phyloP scores from a whole-genome alignment of 75 land plant genomes.

The Selaginella moellendorffii region DNA sequence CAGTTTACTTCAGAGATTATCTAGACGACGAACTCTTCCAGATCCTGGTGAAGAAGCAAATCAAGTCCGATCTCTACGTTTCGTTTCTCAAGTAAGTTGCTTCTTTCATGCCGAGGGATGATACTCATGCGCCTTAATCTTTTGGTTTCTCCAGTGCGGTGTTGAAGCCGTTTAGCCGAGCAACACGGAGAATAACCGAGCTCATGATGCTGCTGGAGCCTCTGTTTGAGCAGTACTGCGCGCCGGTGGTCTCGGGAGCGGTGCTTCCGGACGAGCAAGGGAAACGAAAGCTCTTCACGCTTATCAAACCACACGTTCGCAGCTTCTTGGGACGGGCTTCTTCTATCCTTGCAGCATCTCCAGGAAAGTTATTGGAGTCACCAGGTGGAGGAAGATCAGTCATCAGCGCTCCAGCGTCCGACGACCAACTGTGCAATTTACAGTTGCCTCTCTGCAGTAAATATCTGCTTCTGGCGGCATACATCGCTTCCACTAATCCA shows the following conservation, averaged over 20 bases:
- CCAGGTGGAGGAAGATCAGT: not conserved
- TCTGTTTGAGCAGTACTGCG: conserved; percentile 60
- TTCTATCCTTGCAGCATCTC: not conserved
- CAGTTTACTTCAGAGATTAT: conserved; percentile 59
- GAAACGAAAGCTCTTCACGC: conserved; percentile 58
- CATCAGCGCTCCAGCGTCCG: not conserved
- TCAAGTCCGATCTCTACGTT: conserved; percentile 55
- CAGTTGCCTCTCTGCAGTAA: conserved; percentile 54
- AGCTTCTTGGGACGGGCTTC: not conserved
- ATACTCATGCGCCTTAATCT: not conserved
- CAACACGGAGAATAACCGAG: conserved; percentile 67
- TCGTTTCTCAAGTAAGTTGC: conserved; percentile 67
- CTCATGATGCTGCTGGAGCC: conserved; percentile 45
- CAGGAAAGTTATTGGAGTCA: too few species aligned
- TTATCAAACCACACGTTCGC: conserved; percentile 59
- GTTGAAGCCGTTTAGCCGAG: conserved; percentile 63
- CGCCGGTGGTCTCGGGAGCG: conserved; percentile 37
- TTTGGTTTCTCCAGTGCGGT: conserved; percentile 38
- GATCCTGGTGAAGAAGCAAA: conserved; percentile 56
- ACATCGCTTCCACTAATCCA: conserved; percentile 91
- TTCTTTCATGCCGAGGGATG: not conserved
- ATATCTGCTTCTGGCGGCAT: conserved; percentile 84
- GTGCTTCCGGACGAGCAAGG: conserved; percentile 43
- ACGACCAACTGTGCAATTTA: conserved; percentile 25
- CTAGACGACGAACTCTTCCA: conserved; percentile 56